Evolutionary conservation across 2,329 filamentous ascomycete genomes (phyloP), one percentile per base, ranked within the genome.

Genomic region (Elsinoe ampelina): DNA sequence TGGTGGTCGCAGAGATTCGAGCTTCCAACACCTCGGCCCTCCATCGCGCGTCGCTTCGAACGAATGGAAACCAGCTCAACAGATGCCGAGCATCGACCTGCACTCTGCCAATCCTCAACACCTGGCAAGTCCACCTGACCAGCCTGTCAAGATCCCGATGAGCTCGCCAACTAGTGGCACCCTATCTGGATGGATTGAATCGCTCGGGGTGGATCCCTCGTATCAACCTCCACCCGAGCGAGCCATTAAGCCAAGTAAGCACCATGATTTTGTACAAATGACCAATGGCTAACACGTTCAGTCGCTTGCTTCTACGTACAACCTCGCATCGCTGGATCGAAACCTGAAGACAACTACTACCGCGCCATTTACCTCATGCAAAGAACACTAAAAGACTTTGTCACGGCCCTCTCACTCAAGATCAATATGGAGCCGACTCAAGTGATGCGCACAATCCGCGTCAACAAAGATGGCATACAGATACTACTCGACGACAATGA

Each of bases 401-500:
- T 86, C 60, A 76, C 77, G 47, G 80, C 82, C 42, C 81, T 96
- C 17, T 84, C 88, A 2, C 73, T 78, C 57, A 97, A 97, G 71
- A 93, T 87, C 76, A 81, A 84, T 15, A 76, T 97, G 48, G 88
- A 96, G 60, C 77, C 86, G 1, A 78, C 79, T 2, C 82, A 80
- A 59, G 81, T 96, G 6, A 74, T 83, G 1, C 84, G 86, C 35
- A 84, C 85, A 1, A 76, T 95, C 3, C 87, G 83, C 58, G 76
- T 90, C 55, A 85, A 88, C 41, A 77, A 83, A 12, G 83, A 84
- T 61, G 89, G 89, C 0, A 73, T 96, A 1, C 83, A 90, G 65
- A 83, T 97, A 57, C 82, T 95, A 66, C 80, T 97, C 64, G 93
- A 97, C 65, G 90, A 97, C 66, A 90, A 96, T 61, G 85, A 95